Evolutionary conservation across 1,284 basidiomycete genomes (phyloP).

Genomic region (Ustanciosporium gigantosporum): DNA sequence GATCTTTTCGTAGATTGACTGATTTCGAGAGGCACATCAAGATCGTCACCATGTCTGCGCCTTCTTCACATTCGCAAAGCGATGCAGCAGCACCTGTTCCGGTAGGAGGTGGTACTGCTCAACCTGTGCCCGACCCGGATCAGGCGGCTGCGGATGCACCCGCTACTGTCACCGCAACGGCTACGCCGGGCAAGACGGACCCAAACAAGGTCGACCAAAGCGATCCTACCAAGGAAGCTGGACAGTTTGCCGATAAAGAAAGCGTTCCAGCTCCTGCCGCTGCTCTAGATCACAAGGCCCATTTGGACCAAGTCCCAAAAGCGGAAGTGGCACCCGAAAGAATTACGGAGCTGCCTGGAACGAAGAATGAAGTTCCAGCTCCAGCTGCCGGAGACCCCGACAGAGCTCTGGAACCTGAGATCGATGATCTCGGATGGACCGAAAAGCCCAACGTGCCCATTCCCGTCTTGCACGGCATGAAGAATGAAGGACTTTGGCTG

Average conservation of each 20-base stretch:
- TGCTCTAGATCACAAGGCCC: slow-evolving; percentile 31
- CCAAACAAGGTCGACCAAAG: background rate
- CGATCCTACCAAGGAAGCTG: slow-evolving; percentile 20
- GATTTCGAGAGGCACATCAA: too few relatives aligned
- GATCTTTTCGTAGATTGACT: too few relatives aligned
- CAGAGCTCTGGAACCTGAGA: slow-evolving; percentile 42
- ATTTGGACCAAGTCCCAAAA: slow-evolving; percentile 33
- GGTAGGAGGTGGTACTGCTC: background rate
- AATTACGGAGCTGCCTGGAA: slow-evolving; percentile 14
- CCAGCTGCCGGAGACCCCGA: slow-evolving; percentile 32
- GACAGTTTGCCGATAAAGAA: slow-evolving; percentile 12
- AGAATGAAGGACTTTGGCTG: slow-evolving; percentile 64
- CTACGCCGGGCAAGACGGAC: background rate
- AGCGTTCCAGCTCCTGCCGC: slow-evolving; percentile 9
- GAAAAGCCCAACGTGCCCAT: slow-evolving; percentile 43
- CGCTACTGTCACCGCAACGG: slow-evolving; percentile 3
- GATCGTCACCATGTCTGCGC: too few relatives aligned
- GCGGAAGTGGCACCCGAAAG: slow-evolving; percentile 24
- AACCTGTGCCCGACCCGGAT: slow-evolving; percentile 30
- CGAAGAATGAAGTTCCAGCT: slow-evolving; percentile 24
- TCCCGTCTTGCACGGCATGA: slow-evolving; percentile 58
- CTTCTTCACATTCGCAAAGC: background rate
- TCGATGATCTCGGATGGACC: slow-evolving; percentile 51
- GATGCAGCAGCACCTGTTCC: too few relatives aligned
- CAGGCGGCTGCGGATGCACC: slow-evolving; percentile 21